Evolutionary conservation across 2,329 filamentous ascomycete species (phyloP).

Genomic region (Cladorrhinum sp.): DNA sequence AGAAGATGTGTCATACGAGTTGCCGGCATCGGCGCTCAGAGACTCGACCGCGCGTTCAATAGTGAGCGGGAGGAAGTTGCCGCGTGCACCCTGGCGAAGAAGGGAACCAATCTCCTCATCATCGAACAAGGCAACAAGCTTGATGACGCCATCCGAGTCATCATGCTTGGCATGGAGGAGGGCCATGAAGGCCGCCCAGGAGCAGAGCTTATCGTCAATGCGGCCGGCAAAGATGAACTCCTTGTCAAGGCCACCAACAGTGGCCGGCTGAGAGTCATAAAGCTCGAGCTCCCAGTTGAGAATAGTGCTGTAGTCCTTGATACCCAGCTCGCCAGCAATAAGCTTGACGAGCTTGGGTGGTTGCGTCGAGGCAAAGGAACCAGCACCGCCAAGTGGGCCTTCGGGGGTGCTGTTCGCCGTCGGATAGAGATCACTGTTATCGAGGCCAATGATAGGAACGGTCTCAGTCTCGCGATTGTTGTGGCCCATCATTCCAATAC

Average conservation of each 20-base stretch:
- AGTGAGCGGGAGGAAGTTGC: constrained; percentile 80
- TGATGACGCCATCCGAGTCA: constrained; percentile 66
- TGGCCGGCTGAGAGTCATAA: constrained; percentile 83
- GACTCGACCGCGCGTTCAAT: constrained; percentile 79
- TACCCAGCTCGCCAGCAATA: constrained; percentile 73
- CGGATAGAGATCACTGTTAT: constrained; percentile 59
- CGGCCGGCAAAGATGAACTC: constrained; percentile 94
- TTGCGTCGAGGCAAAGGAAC: constrained; percentile 78
- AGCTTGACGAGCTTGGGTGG: constrained; percentile 80
- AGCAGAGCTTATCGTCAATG: constrained; percentile 97
- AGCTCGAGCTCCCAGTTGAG: constrained; percentile 97
- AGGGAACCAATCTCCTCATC: constrained; percentile 94
- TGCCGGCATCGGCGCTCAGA: constrained; percentile 49
- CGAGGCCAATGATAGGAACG: constrained; percentile 88
- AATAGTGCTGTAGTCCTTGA: constrained; percentile 70
- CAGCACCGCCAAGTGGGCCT: constrained; percentile 56
- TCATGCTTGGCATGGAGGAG: constrained; percentile 65
- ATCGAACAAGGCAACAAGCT: constrained; percentile 91
- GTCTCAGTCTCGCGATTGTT: constrained; percentile 89
- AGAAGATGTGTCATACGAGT: constrained; percentile 8
- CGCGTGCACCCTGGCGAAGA: constrained; percentile 82
- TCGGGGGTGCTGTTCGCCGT: constrained; percentile 32
- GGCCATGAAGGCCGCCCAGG: constrained; percentile 82
- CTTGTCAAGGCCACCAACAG: constrained; percentile 78
- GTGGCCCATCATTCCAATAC: constrained; percentile 64